Evolutionary conservation across 495 filamentous ascomycete species (phyloP).

Genomic region (Aspergillus conjunctus): DNA sequence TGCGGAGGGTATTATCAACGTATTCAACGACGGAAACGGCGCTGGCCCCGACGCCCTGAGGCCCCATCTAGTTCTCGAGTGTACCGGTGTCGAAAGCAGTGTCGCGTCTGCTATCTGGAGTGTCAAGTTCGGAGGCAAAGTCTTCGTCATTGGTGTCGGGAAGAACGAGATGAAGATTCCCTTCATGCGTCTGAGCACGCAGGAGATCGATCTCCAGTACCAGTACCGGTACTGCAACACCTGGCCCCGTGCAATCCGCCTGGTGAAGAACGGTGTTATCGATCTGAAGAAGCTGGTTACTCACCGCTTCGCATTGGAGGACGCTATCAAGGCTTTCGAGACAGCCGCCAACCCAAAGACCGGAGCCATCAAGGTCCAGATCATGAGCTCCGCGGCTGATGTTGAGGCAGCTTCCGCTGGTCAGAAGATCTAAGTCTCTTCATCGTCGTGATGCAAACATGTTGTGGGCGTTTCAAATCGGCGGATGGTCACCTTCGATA

Average conservation of each 20-base stretch:
- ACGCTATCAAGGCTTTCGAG: constrained; percentile 86
- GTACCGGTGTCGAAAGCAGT: constrained; percentile 89
- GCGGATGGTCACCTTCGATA: constrained; percentile 21
- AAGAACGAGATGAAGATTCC: constrained; percentile 93
- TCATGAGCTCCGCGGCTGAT: constrained; percentile 57
- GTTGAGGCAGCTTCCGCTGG: constrained; percentile 46
- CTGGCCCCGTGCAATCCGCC: constrained; percentile 89
- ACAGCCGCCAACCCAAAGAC: constrained; percentile 84
- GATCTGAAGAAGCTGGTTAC: constrained; percentile 81
- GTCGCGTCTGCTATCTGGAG: constrained; percentile 84
- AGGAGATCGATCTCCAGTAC: constrained; percentile 92
- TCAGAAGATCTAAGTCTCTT: constrained; percentile 31
- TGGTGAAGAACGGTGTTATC: constrained; percentile 80
- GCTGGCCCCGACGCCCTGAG: constrained; percentile 67
- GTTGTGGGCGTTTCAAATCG: constrained; percentile 16
- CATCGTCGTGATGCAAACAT: constrained; percentile 4
- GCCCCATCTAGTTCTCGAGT: constrained; percentile 79
- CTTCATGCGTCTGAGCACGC: constrained; percentile 86
- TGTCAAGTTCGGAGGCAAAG: constrained; percentile 89
- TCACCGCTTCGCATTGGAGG: constrained; percentile 81
- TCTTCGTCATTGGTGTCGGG: constrained; percentile 90
- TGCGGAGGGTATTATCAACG: constrained; percentile 63
- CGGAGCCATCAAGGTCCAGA: constrained; percentile 94
- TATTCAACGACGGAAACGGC: constrained; percentile 45
- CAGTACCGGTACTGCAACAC: constrained; percentile 96